These are phyloP conservation scores for Saitozyma sp. DNA, from an alignment of 768 basidiomycete species.

Conservation along the genomic window DNA sequence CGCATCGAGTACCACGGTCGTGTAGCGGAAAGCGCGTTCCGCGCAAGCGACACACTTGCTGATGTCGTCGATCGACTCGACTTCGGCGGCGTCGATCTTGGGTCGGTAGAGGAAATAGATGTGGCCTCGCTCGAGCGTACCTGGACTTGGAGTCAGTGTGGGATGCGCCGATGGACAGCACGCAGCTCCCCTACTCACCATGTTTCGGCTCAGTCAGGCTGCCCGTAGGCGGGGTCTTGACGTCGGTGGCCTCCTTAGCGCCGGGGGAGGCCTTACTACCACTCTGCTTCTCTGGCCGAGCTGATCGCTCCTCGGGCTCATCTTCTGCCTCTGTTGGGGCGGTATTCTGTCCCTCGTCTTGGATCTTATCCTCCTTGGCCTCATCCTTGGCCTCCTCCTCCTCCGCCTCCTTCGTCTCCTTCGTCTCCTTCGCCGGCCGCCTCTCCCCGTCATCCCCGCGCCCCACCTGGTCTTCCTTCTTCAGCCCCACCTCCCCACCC, in stretches of 20 bases:
- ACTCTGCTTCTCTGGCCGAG: background rate
- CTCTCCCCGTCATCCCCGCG: slow-evolving; percentile 11
- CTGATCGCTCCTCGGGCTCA: slow-evolving; percentile 8
- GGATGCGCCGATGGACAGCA: background rate
- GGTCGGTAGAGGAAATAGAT: slow-evolving; percentile 50
- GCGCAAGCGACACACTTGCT: slow-evolving; percentile 36
- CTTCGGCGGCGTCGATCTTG: slow-evolving; percentile 41
- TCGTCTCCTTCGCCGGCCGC: slow-evolving; percentile 1
- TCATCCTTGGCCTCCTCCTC: slow-evolving; percentile 9
- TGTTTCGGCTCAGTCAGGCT: slow-evolving; percentile 36
- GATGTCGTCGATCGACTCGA: slow-evolving; percentile 39
- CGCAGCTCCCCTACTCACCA: slow-evolving; percentile 21
- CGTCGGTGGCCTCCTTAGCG: slow-evolving; percentile 4
- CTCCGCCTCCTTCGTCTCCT: slow-evolving; percentile 2
- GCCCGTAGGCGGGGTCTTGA: background rate
- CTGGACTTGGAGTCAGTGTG: slow-evolving; percentile 11
- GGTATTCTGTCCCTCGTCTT: background rate
- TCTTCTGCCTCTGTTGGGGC: slow-evolving; percentile 3
- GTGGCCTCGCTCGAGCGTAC: slow-evolving; percentile 46
- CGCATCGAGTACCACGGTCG: background rate
- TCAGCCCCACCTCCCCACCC: slow-evolving; percentile 25
- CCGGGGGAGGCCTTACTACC: slow-evolving; percentile 3
- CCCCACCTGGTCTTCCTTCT: slow-evolving; percentile 8
- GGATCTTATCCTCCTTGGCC: background rate
- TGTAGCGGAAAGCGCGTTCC: too few relatives aligned